Conservation (phyloP, 2,329 filamentous ascomycete genomes). For the Neonectria ditissima region DNA sequence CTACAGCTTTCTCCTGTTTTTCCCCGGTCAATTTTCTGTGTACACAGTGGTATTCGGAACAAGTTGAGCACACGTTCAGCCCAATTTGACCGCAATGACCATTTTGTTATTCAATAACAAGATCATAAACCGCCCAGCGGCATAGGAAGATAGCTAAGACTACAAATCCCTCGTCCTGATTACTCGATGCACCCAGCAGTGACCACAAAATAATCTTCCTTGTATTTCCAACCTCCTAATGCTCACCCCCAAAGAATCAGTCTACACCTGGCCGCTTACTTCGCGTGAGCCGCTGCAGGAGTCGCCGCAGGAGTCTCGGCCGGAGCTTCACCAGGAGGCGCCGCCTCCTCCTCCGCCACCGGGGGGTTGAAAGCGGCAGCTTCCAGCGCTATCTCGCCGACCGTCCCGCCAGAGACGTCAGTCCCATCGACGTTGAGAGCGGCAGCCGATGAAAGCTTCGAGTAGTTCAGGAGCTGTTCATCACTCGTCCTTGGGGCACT, state of each 20-base stretch:
- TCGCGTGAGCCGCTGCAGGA: constrained; percentile 3
- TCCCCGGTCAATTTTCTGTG: too few relatives aligned
- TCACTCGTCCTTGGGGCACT: constrained; percentile 25
- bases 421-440: constrained; percentile 37
- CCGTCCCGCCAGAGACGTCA: constrained; percentile 35
- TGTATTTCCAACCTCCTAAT: not conserved
- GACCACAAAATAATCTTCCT: too few relatives aligned
- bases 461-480: constrained; percentile 34
- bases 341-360: constrained; percentile 18
- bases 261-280: not conserved
- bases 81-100: too few relatives aligned
- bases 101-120: too few relatives aligned
- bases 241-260: not conserved
- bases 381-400: constrained; percentile 37
- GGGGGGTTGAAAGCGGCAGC: constrained; percentile 38
- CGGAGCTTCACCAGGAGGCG: constrained; percentile 19
- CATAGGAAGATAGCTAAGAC: not conserved
- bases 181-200: too few relatives aligned
- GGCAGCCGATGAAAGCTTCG: constrained; percentile 33
- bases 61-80: too few relatives aligned
- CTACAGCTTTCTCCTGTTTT: too few relatives aligned
- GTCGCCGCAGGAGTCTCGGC: constrained; percentile 14
- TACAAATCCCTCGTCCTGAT: not conserved
- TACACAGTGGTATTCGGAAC: too few relatives aligned
- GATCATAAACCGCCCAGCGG: too few relatives aligned